Conservation (phyloP, 2,329 filamentous ascomycete genomes). For the Alternaria longipes region DNA sequence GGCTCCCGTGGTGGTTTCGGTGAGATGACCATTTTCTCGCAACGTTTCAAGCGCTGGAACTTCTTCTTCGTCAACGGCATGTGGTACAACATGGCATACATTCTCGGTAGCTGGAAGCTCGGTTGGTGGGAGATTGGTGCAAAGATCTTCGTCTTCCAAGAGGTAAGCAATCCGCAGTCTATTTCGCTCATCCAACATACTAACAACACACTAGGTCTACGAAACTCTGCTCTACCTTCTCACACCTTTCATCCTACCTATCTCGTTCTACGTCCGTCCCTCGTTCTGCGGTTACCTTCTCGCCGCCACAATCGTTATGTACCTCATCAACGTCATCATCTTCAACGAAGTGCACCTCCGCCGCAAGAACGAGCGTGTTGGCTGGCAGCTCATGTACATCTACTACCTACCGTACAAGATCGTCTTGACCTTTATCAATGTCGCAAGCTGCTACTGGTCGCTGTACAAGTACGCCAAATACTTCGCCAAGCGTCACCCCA, state of each 20-base stretch:
- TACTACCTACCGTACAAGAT: conserved; percentile 59
- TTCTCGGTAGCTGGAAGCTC: conserved; percentile 59
- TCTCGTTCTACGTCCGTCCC: conserved; percentile 56
- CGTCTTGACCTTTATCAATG: conserved; percentile 56
- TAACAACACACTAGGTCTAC: conserved; percentile 46
- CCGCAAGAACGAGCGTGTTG: conserved; percentile 55
- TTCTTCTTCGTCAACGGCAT: conserved; percentile 63
- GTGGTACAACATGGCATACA: conserved; percentile 59
- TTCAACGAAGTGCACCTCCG: conserved; percentile 62
- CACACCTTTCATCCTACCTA: conserved; percentile 57
- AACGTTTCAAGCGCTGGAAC: conserved; percentile 62
- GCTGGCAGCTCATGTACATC: conserved; percentile 48
- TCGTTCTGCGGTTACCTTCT: conserved; percentile 53
- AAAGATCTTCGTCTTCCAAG: conserved; percentile 61
- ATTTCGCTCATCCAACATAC: conserved; percentile 18
- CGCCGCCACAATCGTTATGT: conserved; percentile 53
- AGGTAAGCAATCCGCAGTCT: conserved; percentile 32
- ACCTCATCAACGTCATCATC: conserved; percentile 55
- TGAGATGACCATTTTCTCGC: conserved; percentile 63
- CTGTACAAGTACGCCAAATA: conserved; percentile 58
- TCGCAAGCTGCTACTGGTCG: conserved; percentile 48
- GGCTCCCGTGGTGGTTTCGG: conserved; percentile 59
- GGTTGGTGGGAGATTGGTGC: conserved; percentile 61
- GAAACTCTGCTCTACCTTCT: conserved; percentile 59
- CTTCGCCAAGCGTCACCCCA: conserved; percentile 59